Base-by-base conservation (phyloP, 306 rosid species). In the Fragaria ananassa region DNA sequence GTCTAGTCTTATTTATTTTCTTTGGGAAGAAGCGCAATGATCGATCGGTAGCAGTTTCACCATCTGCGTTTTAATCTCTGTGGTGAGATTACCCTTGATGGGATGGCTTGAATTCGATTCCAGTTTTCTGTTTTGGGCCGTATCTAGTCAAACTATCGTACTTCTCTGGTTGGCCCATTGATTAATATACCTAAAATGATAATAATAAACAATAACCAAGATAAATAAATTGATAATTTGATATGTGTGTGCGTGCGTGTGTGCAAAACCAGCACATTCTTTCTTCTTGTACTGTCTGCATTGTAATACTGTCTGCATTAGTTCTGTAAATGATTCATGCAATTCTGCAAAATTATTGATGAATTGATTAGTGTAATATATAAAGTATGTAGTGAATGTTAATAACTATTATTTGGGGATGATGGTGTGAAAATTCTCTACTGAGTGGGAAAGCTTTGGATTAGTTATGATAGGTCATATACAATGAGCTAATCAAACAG, bases 21-120 rank as follows among this genome's bases (percentile, higher is more conserved):
- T 34, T 86, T 31, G 80, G 80, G 77, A 83, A 81, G 86, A 69
- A 71, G 80, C 78, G 76, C 41, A 13, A 50, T 60, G 82, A 85
- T 85, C 61, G 82, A 85, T 85, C 61, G 13, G 81, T 17, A 31
- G 68, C 68, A 78, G 54, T 72, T 64, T 72, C 56, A 14, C 61
- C 68, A 6, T 72, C 49, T 41, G 47, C 21, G 13, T 61, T 18
- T 65, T 15, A 50, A 44, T 70, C 39, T 10, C 11, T 60, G 57
- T 11, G 41, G 46, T 70, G 77, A 12, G 18, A 41, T 35, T 76
- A 73, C 77, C 71, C 81, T 42, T 72, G 78, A 74, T 74, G 57
- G 69, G 77, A 60, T 45, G 78, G 58, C 8, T 41, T 42, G 44
- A 41, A 41, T 41, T 65, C 47, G 3, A 25, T 74, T 58, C 66